phyloP scores from a whole-genome alignment of 2,329 filamentous ascomycete species.

The Aspergillus japonicus region DNA sequence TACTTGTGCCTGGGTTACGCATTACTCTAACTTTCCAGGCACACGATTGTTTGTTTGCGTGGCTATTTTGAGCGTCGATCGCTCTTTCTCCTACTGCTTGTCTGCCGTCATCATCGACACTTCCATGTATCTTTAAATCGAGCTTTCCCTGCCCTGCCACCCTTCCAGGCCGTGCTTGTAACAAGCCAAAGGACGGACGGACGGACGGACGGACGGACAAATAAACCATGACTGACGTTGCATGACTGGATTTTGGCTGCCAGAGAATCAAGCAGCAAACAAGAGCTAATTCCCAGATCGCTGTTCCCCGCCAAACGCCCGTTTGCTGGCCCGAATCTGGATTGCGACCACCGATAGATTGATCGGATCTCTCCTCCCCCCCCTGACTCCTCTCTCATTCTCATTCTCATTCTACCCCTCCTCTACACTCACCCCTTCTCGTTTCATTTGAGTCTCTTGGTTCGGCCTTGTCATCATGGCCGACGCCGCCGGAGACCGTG shows the following conservation, averaged over 20 bases:
- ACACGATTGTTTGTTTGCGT: too few relatives aligned
- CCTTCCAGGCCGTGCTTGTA: background rate
- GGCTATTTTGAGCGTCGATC: background rate
- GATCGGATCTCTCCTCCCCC: background rate
- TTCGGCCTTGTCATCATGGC: constrained; percentile 29
- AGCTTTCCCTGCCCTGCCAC: background rate
- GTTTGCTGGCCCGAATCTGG: constrained; percentile 1
- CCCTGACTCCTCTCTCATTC: background rate
- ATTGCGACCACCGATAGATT: background rate
- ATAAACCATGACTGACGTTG: constrained; percentile 3
- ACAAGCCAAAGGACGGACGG: background rate
- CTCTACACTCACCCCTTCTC: background rate
- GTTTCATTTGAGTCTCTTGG: background rate
- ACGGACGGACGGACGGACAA: background rate
- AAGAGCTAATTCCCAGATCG: background rate
- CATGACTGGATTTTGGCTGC: background rate
- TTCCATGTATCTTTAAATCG: background rate
- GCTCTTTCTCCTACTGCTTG: background rate
- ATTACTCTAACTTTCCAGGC: too few relatives aligned
- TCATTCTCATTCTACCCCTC: background rate
- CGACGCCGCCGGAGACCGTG: constrained; percentile 57
- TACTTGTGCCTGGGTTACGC: too few relatives aligned
- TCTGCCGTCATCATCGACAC: background rate
- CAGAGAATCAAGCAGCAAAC: background rate
- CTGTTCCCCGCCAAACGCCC: background rate